Evolutionary conservation across 768 basidiomycete species (phyloP), one percentile per base, ranked within the genome.

Genomic region (Pleurotus cornucopiae): DNA sequence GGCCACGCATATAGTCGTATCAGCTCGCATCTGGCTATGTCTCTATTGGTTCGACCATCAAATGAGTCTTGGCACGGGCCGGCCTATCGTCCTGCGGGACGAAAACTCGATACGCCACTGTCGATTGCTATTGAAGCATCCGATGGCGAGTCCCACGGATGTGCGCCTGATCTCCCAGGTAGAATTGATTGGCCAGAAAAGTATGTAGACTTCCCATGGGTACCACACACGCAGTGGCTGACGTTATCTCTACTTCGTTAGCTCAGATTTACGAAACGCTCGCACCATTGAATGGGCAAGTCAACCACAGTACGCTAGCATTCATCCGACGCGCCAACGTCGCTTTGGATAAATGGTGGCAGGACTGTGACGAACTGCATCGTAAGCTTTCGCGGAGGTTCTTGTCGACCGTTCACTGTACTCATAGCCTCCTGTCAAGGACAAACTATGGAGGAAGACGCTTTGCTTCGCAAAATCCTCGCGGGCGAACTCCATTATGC

Each of bases 251-350:
- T 34, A 46, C 30, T 60, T 26, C 39, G 30, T 9, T 62, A 96
- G 94, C 92, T 44, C 94, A 95, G 71, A 96, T 96, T 43, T 92
- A 93, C 61, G 94, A 96, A 64, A 93, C 91, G 5, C 76, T 98
- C 25, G 83, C 88, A 2, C 88, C 93, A 2, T 71, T 95, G 55
- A 89, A 91, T 60, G 93, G 93, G 6, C 87, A 91, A 61, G 86
- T 95, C 56, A 93, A 88, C 61, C 85, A 88, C 60, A 87, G 84
- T 54, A 92, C 94, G 1, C 75, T 95, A 23, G 82, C 90, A 5
- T 91, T 96, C 63, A 91, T 96, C 60, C 85, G 91, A 18, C 84
- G 93, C 7, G 92, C 94, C 53, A 90, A 89, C 58, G 74, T 86
- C 43, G 91, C 93, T 6, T 76, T 98, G 54, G 90, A 94, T 60